phyloP scores from a whole-genome alignment of 2,329 filamentous ascomycete species.

The Tolypocladium ophioglossoides region DNA sequence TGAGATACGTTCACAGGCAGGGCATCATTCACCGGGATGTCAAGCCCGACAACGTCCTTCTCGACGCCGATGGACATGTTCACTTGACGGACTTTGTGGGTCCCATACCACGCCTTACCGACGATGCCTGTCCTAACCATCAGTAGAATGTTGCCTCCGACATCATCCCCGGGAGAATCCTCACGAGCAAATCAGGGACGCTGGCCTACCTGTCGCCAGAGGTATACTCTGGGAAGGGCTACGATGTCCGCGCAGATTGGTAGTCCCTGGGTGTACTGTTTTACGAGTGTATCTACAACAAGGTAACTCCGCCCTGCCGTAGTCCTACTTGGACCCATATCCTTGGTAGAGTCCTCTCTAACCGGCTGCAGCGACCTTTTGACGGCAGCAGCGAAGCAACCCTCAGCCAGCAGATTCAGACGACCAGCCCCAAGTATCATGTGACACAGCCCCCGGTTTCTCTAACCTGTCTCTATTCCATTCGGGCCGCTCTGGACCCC shows the following conservation, averaged over 20 bases:
- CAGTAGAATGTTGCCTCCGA: conserved; percentile 90
- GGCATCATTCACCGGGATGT: conserved; percentile 86
- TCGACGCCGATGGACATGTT: conserved; percentile 85
- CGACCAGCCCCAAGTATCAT: conserved; percentile 77
- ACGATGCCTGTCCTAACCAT: conserved; percentile 9
- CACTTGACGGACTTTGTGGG: conserved; percentile 95
- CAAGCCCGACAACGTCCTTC: conserved; percentile 83
- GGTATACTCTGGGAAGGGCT: conserved; percentile 84
- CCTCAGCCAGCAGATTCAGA: conserved; percentile 70
- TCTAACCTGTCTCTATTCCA: conserved; percentile 78
- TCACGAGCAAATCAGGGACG: conserved; percentile 95
- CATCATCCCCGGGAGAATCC: conserved; percentile 66
- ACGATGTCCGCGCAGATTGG: conserved; percentile 89
- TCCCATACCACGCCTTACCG: conserved; percentile 6
- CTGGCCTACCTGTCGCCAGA: conserved; percentile 92
- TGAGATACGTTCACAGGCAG: conserved; percentile 77
- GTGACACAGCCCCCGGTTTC: conserved; percentile 86
- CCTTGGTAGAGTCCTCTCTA: neutral
- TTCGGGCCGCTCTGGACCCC: conserved; percentile 71
- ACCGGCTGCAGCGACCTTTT: conserved; percentile 63
- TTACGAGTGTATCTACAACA: conserved; percentile 99
- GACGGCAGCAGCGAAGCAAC: conserved; percentile 79
- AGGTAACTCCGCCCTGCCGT: conserved; percentile 43
- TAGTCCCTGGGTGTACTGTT: conserved; percentile 98
- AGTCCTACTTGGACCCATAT: too few relatives aligned